phyloP scores from a whole-genome alignment of 2,329 filamentous ascomycete genomes.

The Pseudocercospora pini-densiflorae region DNA sequence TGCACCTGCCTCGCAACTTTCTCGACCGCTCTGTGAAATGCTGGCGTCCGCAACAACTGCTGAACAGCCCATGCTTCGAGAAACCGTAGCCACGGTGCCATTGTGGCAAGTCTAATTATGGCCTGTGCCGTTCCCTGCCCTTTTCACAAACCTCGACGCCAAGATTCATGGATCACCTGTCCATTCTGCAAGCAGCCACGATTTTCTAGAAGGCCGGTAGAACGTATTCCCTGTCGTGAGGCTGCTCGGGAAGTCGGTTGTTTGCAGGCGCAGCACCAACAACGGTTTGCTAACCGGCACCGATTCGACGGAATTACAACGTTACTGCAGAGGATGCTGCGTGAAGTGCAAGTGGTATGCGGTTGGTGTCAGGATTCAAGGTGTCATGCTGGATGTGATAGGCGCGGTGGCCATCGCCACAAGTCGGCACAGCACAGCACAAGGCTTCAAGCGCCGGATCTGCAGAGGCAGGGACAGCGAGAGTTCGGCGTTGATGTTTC shows the following conservation, averaged over 20 bases:
- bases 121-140: not conserved
- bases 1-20: constrained; percentile 55
- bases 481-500: not conserved
- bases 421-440: not conserved
- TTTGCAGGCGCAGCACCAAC: not conserved
- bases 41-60: constrained; percentile 58
- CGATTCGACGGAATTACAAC: not conserved
- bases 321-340: not conserved
- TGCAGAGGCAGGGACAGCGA: not conserved
- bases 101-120: constrained; percentile 14
- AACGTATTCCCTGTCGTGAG: not conserved
- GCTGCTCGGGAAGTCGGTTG: not conserved
- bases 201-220: not conserved
- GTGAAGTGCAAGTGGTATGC: not conserved
- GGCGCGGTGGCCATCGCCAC: not conserved
- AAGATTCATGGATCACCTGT: not conserved
- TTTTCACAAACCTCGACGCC: not conserved
- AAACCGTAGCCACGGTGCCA: constrained; percentile 44
- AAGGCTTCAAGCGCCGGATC: not conserved
- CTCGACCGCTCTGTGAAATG: constrained; percentile 60
- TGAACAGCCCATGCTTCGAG: constrained; percentile 44
- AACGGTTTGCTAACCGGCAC: not conserved
- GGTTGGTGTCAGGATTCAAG: not conserved
- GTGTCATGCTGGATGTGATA: not conserved
- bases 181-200: not conserved